These are phyloP conservation scores for Fibroporia radiculosa DNA, from an alignment of 768 basidiomycete species.

Conservation along the genomic window DNA sequence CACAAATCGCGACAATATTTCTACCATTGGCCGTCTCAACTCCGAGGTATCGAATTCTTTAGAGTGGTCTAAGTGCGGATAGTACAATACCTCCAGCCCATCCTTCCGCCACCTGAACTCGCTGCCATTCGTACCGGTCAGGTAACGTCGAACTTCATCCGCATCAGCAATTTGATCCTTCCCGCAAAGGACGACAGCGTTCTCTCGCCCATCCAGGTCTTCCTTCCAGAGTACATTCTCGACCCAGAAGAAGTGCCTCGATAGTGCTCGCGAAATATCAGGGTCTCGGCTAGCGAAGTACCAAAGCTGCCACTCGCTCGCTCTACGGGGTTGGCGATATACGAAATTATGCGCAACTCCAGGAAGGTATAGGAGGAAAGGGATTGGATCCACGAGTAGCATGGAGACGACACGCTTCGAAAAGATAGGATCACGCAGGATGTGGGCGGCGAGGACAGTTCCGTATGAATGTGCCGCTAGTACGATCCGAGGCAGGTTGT, in stretches of 20 bases:
- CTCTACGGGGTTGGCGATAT: constrained; percentile 42
- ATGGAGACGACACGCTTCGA: constrained; percentile 31
- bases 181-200: constrained; percentile 31
- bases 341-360: constrained; percentile 60
- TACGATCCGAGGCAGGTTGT: constrained; percentile 32
- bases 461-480: constrained; percentile 57
- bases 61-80: constrained; percentile 32
- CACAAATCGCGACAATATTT: constrained; percentile 24
- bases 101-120: constrained; percentile 22
- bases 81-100: constrained; percentile 32
- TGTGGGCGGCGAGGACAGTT: constrained; percentile 47
- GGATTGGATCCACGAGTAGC: constrained; percentile 58
- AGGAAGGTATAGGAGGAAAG: constrained; percentile 55
- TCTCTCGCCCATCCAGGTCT: constrained; percentile 31
- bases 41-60: constrained; percentile 28
- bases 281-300: constrained; percentile 60
- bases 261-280: constrained; percentile 51
- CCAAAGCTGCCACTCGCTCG: constrained; percentile 62
- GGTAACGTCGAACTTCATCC: constrained; percentile 28
- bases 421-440: constrained; percentile 32
- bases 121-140: constrained; percentile 26
- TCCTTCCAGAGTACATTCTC: constrained; percentile 56
- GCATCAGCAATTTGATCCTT: constrained; percentile 38
- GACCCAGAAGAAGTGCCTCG: constrained; percentile 59
- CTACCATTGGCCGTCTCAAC: constrained; percentile 23